These are phyloP conservation scores for Boletus reticuloceps DNA, from an alignment of 768 basidiomycete species.

Conservation along the genomic window DNA sequence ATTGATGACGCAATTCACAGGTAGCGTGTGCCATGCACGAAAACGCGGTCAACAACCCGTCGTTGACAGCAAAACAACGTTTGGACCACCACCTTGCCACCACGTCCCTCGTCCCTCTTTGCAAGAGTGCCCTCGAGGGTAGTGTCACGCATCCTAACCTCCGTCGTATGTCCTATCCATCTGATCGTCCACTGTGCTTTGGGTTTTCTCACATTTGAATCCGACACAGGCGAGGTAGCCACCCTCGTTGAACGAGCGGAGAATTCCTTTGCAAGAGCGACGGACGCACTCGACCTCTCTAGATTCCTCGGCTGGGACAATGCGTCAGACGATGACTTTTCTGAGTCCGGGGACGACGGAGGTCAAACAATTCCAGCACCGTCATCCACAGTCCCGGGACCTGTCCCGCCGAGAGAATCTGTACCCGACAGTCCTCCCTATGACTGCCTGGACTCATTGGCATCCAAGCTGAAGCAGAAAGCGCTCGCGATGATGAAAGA, in stretches of 20 bases:
- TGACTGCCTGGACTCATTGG: background rate
- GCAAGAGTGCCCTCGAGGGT: background rate
- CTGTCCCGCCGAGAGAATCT: background rate
- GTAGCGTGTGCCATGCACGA: conserved; percentile 25
- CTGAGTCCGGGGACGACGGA: background rate
- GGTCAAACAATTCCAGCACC: background rate
- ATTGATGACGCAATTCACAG: conserved; percentile 7
- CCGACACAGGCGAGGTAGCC: conserved; percentile 6
- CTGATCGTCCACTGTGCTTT: background rate
- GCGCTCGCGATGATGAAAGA: conserved; percentile 2
- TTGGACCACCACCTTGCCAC: conserved; percentile 9
- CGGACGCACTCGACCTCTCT: conserved; percentile 1
- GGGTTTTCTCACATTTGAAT: conserved; percentile 1
- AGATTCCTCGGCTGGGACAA: background rate
- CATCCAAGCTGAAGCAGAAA: background rate
- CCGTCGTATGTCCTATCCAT: conserved; percentile 12
- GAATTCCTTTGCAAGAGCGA: no score
- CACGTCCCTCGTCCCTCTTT: conserved; percentile 7
- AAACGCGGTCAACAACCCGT: conserved; percentile 16
- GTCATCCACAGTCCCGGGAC: background rate
- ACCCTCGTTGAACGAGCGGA: background rate
- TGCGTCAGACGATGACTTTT: background rate
- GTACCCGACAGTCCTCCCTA: background rate
- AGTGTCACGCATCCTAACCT: background rate
- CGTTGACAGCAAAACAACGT: conserved; percentile 4